phyloP scores from a whole-genome alignment of 306 rosid species.

The Cucurbita ficifolia region DNA sequence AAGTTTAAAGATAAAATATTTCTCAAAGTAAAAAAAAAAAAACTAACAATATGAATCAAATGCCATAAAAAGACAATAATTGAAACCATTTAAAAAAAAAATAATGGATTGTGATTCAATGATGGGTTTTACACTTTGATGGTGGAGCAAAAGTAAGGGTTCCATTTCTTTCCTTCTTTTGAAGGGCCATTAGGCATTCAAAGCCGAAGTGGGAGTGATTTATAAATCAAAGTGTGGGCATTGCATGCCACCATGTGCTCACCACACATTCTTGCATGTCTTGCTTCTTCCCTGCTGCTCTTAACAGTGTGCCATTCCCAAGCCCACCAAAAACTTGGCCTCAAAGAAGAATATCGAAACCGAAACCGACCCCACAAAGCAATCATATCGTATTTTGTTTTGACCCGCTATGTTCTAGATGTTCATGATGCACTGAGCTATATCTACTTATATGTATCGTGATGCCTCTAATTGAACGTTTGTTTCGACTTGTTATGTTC shows the following conservation, averaged over 20 bases:
- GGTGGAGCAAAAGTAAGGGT: no score
- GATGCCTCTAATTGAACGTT: not conserved
- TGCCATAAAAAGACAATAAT: no score
- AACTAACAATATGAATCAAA: no score
- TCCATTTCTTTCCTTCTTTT: not conserved
- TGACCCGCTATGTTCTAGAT: no score
- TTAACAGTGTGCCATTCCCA: not conserved
- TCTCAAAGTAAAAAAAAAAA: no score
- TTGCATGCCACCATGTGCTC: not conserved
- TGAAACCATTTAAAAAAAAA: no score
- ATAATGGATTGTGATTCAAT: no score
- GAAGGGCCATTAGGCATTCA: not conserved
- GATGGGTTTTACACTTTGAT: no score
- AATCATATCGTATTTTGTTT: not conserved
- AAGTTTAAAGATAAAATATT: no score
- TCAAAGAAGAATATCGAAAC: no score
- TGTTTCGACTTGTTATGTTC: not conserved
- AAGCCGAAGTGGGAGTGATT: conserved; percentile 1
- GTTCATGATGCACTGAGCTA: not conserved
- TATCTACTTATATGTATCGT: not conserved
- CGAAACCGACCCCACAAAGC: not conserved
- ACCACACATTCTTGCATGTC: conserved; percentile 1
- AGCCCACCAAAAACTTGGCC: not conserved
- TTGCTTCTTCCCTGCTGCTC: not conserved
- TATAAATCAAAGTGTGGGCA: conserved; percentile 4